These are phyloP conservation scores for Aspergillus asperescens DNA, from an alignment of 495 filamentous ascomycete species.

Conservation along the genomic window DNA sequence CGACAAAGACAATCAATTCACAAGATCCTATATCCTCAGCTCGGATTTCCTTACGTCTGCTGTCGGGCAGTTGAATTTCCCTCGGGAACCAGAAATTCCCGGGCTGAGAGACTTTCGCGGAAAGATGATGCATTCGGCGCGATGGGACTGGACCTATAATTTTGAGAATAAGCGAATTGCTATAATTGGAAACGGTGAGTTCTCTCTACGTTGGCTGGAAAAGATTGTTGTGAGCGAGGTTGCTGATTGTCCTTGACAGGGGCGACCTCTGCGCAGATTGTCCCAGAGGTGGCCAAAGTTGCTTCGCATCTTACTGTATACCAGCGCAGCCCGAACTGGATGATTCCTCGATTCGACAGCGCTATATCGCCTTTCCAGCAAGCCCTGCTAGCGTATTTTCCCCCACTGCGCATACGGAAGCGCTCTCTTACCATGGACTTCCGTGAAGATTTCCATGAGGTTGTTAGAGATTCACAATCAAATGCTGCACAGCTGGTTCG, in stretches of 20 bases:
- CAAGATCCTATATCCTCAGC: conserved; percentile 37
- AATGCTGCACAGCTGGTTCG: conserved; percentile 29
- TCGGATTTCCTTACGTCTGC: conserved; percentile 60
- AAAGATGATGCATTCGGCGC: conserved; percentile 50
- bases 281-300: conserved; percentile 55
- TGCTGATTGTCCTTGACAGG: conserved; percentile 36
- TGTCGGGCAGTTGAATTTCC: conserved; percentile 59
- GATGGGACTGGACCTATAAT: conserved; percentile 47
- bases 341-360: conserved; percentile 45
- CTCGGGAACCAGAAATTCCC: conserved; percentile 52
- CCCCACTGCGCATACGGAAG: conserved; percentile 42
- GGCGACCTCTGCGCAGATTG: conserved; percentile 66
- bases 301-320: conserved; percentile 56
- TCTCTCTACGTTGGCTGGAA: neutral
- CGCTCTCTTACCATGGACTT: conserved; percentile 45
- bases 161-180: conserved; percentile 48
- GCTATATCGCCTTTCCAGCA: conserved; percentile 36
- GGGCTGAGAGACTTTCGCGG: conserved; percentile 55
- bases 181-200: conserved; percentile 51
- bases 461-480: conserved; percentile 33
- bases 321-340: conserved; percentile 65
- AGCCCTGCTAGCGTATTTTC: conserved; percentile 37
- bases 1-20: conserved; percentile 44
- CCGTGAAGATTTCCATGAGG: conserved; percentile 39
- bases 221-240: neutral